Base-by-base conservation (phyloP, 2,329 filamentous ascomycete species). In the Curvularia verruculosa region DNA sequence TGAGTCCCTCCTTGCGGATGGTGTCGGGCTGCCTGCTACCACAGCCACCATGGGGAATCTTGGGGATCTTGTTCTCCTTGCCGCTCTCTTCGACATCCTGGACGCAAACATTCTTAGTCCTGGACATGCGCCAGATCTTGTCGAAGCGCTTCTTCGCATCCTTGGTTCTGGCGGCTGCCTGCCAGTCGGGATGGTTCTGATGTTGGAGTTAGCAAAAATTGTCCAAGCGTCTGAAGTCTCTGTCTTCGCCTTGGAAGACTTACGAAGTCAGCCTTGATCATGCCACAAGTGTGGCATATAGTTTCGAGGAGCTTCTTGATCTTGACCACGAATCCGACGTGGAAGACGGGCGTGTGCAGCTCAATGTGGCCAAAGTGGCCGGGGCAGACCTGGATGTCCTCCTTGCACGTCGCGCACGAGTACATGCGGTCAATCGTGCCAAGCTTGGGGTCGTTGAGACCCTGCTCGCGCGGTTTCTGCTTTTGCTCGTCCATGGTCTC, bases 361-460 rank as follows among this genome's bases (percentile, higher is more conserved):
- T 99, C 96, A 71, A 99, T 99, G 79, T 99, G 96, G 64, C 95
- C 95, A 76, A 99, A 99, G 77, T 99, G 95, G 59, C 95, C 95
- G 58, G 95, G 94, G 77, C 95, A 99, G 76, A 96, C 92, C 64
- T 90, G 89, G 85, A 97, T 96, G 73, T 91, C 89, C 80, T 99
- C 93, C 64, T 93, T 90, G 79, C 95, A 99, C 47, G 96, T 98
- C 74, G 90, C 93, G 82, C 95, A 99, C 79, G 92, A 92, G 82
- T 92, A 96, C 75, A 92, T 90, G 64, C 95, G 89, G 77, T 99
- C 96, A 76, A 99, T 96, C 48, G 95, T 96, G 56, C 95, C 95
- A 49, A 99, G 88, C 68, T 93, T 90, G 65, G 95, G 93, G 76
- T 99, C 95, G 77, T 98, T 98, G 67, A 98, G 84, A 73, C 95